Evolutionary conservation across 306 rosid genomes (phyloP).

Genomic region (Benincasa hispida): DNA sequence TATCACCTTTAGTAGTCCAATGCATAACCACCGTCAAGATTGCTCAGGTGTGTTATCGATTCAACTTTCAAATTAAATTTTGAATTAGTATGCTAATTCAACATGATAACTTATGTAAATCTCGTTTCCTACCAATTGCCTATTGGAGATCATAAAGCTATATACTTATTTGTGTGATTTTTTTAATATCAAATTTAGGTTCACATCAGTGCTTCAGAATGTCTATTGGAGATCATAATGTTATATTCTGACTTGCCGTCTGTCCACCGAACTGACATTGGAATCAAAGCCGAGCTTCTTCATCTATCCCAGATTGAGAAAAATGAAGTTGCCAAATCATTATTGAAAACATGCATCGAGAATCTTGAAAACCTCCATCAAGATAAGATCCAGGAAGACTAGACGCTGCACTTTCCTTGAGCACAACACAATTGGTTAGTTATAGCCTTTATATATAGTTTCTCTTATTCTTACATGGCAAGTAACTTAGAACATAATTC

Average conservation of each 20-base stretch:
- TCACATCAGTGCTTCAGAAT: slow-evolving; percentile 71
- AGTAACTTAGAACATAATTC: not conserved
- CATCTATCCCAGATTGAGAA: slow-evolving; percentile 56
- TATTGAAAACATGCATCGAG: slow-evolving; percentile 37
- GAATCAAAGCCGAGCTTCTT: slow-evolving; percentile 44
- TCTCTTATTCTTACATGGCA: not conserved
- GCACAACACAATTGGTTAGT: not conserved
- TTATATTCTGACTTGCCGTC: slow-evolving; percentile 22
- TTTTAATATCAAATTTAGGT: slow-evolving; percentile 37
- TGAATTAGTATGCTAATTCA: not conserved
- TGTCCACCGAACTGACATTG: slow-evolving; percentile 15
- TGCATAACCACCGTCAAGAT: slow-evolving; percentile 73
- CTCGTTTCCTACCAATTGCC: not conserved
- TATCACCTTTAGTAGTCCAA: slow-evolving; percentile 47
- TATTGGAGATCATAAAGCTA: too few species aligned
- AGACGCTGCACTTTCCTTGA: not conserved
- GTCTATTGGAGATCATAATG: slow-evolving; percentile 56
- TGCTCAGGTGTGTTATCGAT: slow-evolving; percentile 55
- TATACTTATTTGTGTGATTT: not conserved
- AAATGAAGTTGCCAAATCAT: slow-evolving; percentile 65
- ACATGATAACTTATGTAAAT: not conserved
- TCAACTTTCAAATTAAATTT: not conserved
- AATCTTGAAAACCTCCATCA: slow-evolving; percentile 32
- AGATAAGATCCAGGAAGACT: slow-evolving; percentile 1
- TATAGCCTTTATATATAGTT: not conserved